Percentiles rank a stretch among this genome's conserved stretches.
These are phyloP conservation scores for Aspergillus flavus DNA, from an alignment of 2,329 filamentous ascomycete genomes.

Conservation along the genomic window DNA sequence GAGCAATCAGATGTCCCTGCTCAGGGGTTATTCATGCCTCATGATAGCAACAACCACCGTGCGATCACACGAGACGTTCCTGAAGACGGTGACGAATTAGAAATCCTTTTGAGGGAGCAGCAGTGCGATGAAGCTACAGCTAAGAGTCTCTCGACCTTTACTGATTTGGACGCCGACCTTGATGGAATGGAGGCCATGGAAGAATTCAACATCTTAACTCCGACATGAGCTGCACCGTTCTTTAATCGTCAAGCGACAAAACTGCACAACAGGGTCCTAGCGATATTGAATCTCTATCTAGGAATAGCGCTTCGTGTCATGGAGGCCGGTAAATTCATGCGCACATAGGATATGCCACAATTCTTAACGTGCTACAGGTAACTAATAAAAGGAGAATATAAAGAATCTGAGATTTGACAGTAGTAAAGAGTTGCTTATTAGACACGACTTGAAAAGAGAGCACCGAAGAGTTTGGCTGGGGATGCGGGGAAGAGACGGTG, in stretches of 20 bases:
- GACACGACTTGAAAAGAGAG: not conserved
- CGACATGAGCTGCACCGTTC: not conserved
- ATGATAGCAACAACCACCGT: slow-evolving; percentile 22
- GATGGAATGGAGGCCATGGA: slow-evolving; percentile 57
- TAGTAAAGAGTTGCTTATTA: not conserved
- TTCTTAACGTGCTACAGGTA: not conserved
- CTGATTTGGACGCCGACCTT: not conserved
- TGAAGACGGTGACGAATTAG: slow-evolving; percentile 51
- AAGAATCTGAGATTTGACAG: not conserved
- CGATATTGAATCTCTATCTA: not conserved
- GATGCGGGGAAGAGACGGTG: not conserved
- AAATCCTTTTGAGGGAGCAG: slow-evolving; percentile 57
- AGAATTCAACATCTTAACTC: slow-evolving; percentile 27
- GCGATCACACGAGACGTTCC: slow-evolving; percentile 26
- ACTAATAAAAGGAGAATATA: not conserved
- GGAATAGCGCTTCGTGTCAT: not conserved
- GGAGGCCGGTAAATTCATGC: not conserved
- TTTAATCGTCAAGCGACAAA: not conserved
- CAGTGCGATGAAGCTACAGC: slow-evolving; percentile 35
- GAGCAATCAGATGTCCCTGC: not conserved
- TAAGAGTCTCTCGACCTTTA: slow-evolving; percentile 66
- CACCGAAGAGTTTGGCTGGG: not conserved
- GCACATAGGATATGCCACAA: not conserved
- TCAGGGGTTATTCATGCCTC: slow-evolving; percentile 35
- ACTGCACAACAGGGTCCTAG: not conserved